Evolutionary conservation across 345 rosid genomes (phyloP), one percentile per base, ranked within the genome.

Genomic region (Pseudoturritis turrita): DNA sequence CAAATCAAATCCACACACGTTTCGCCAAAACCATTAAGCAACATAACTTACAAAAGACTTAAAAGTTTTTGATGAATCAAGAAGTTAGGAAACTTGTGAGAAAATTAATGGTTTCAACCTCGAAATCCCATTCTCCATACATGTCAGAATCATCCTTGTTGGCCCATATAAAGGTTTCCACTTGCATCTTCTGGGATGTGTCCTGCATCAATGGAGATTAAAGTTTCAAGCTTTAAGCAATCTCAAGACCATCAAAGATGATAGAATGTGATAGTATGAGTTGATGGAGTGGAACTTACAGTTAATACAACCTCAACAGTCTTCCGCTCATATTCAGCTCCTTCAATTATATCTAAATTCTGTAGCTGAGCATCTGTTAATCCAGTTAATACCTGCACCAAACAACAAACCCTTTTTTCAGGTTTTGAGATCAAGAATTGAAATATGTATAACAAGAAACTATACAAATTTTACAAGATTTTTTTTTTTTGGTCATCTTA

Each of bases 101-200:
- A n/a, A n/a, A n/a, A n/a, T n/a, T n/a, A n/a, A n/a, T n/a, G n/a
- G n/a, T n/a, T n/a, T n/a, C 3, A 41, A 94, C 97, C 98, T 94
- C 87, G 25, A 91, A 88, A 79, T 83, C 77, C 93, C 98, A 91
- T 12, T 91, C 89, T 14, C 97, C 99, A 68, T 77, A 83, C 83
- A 95, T 68, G 77, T 85, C 60, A 2, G 96, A 89, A 80, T 95
- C 97, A 51, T 79, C 65, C 31, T 72, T 62, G 70, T 89, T 59
- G 8, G 49, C 43, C 99, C 97, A 91, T 35, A 88, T 79, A 33
- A 83, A 88, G 4, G 93, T 68, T 59, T 83, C 21, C 33, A 83
- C 90, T 73, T 75, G 69, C 75, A 85, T 68, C 53, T 76, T 85
- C 62, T 78, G 76, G 22, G 81, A 77, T 69, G 44, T 31, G 18